phyloP scores from a whole-genome alignment of 495 filamentous ascomycete species.

The Aspergillus bertholletiae region DNA sequence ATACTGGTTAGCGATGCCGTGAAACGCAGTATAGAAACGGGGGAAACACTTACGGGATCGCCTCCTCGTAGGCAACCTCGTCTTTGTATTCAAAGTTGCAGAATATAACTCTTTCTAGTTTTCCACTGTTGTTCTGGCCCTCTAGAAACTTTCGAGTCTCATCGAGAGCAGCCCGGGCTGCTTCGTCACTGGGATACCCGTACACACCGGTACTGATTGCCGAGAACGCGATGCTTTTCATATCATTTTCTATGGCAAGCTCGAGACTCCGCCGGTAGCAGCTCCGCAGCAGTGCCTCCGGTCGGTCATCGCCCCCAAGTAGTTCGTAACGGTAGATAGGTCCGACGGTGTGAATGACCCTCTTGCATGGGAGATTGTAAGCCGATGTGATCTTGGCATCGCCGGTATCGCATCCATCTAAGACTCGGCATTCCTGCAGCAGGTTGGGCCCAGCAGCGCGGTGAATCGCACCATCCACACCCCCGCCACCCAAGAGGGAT shows the following conservation, averaged over 20 bases:
- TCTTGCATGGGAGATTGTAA: slow-evolving; percentile 69
- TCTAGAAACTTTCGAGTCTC: slow-evolving; percentile 72
- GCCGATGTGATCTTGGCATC: slow-evolving; percentile 78
- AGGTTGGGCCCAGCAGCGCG: slow-evolving; percentile 69
- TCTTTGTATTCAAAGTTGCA: slow-evolving; percentile 79
- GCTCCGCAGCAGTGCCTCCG: slow-evolving; percentile 50
- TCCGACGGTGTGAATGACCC: slow-evolving; percentile 88
- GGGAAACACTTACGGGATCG: slow-evolving; percentile 64
- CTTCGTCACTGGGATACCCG: slow-evolving; percentile 74
- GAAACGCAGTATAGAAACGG: background rate
- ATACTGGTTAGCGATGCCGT: slow-evolving; percentile 2
- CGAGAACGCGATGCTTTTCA: slow-evolving; percentile 75
- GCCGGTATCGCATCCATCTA: slow-evolving; percentile 74
- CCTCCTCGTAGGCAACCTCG: slow-evolving; percentile 61
- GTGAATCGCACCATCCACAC: slow-evolving; percentile 88
- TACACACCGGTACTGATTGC: slow-evolving; percentile 86
- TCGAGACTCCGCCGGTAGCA: slow-evolving; percentile 78
- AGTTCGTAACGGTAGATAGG: slow-evolving; percentile 61
- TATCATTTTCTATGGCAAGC: slow-evolving; percentile 60
- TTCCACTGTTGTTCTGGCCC: slow-evolving; percentile 43
- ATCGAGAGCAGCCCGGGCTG: slow-evolving; percentile 62
- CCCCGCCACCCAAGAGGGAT: slow-evolving; percentile 76
- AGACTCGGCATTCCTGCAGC: slow-evolving; percentile 62
- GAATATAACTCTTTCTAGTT: slow-evolving; percentile 73
- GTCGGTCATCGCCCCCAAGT: slow-evolving; percentile 27